These are phyloP conservation scores for Xylaria sp. DNA, from an alignment of 2,329 filamentous ascomycete genomes.

Conservation along the genomic window DNA sequence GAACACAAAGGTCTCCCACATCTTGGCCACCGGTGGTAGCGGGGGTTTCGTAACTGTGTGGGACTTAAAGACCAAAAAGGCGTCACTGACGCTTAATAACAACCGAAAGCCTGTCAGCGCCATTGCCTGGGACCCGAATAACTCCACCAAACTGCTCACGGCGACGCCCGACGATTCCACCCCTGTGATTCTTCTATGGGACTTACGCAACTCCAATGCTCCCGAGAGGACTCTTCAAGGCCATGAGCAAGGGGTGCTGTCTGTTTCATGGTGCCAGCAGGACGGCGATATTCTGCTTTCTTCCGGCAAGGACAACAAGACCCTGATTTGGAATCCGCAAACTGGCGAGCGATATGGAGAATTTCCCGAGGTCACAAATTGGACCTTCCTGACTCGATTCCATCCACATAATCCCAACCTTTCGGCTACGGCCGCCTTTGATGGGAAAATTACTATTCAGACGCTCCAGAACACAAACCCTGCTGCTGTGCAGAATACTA, in stretches of 20 bases:
- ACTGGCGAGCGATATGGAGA: constrained; percentile 89
- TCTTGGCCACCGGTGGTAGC: constrained; percentile 90
- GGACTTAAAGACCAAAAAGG: constrained; percentile 98
- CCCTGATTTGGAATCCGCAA: constrained; percentile 95
- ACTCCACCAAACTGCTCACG: constrained; percentile 92
- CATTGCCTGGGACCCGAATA: constrained; percentile 96
- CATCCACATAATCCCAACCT: constrained; percentile 93
- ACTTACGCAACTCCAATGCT: constrained; percentile 93
- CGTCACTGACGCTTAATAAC: constrained; percentile 94
- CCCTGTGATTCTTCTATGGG: constrained; percentile 91
- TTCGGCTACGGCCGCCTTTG: constrained; percentile 94
- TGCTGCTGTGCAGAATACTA: constrained; percentile 72
- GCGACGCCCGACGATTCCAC: constrained; percentile 89
- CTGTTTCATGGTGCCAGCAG: constrained; percentile 93
- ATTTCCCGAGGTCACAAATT: constrained; percentile 98
- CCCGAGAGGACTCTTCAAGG: constrained; percentile 88
- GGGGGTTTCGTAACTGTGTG: constrained; percentile 97
- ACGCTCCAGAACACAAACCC: constrained; percentile 94
- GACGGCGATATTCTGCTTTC: constrained; percentile 90
- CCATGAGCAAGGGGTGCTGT: constrained; percentile 94
- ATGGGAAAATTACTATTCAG: constrained; percentile 94
- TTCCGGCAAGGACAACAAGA: constrained; percentile 95
- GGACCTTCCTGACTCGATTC: constrained; percentile 96
- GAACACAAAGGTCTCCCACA: constrained; percentile 98
- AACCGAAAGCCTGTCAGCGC: constrained; percentile 94